These are phyloP conservation scores for Orbilia ellipsospora DNA, from an alignment of 2,329 filamentous ascomycete genomes.

Conservation along the genomic window DNA sequence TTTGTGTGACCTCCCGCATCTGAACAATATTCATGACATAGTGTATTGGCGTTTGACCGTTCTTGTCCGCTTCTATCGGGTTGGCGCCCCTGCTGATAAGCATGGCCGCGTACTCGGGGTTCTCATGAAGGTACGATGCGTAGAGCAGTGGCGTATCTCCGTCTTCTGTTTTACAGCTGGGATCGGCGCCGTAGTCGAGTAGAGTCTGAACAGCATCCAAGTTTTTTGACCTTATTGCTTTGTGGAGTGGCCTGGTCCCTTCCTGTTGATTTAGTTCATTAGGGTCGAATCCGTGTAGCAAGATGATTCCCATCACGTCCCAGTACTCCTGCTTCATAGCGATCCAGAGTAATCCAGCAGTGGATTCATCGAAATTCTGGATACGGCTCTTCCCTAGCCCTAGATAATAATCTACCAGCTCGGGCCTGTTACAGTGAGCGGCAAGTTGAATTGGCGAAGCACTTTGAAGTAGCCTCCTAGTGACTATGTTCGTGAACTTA, in stretches of 20 bases:
- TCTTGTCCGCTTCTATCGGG: neutral
- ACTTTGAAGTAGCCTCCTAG: neutral
- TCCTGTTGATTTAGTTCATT: neutral
- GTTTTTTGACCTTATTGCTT: neutral
- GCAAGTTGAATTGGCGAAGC: neutral
- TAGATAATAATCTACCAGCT: constrained; percentile 1
- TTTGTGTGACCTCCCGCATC: neutral
- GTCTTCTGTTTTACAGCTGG: neutral
- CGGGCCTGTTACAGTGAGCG: neutral
- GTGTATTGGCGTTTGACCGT: neutral
- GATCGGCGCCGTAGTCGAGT: neutral
- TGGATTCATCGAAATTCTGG: neutral
- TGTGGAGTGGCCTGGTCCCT: neutral
- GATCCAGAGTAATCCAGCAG: neutral
- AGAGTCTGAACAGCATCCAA: neutral
- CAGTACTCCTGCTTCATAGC: neutral
- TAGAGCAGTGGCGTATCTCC: neutral
- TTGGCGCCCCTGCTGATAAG: neutral
- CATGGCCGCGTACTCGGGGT: neutral
- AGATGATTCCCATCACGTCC: neutral
- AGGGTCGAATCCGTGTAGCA: neutral
- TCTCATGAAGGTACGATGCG: neutral
- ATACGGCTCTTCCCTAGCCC: neutral
- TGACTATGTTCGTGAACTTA: neutral
- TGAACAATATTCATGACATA: neutral